A percentile compares a stretch with the other conserved stretches of the same genome.
Conservation (phyloP, 345 rosid genomes). For the Luvunga scandens region DNA sequence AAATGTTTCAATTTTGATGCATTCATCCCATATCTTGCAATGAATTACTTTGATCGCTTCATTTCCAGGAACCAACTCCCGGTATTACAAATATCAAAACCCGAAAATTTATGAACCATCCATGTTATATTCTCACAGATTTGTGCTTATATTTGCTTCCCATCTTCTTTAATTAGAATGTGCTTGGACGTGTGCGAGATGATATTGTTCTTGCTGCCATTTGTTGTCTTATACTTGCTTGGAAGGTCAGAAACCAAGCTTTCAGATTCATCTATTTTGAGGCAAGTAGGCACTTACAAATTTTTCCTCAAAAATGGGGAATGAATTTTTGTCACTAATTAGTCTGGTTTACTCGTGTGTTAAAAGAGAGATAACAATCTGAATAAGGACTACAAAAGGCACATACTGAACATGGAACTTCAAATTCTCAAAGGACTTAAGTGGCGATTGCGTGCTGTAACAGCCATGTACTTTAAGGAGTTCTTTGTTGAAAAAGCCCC, state of each 20-base stretch:
- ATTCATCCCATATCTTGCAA: slow-evolving; percentile 7
- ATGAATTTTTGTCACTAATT: not conserved
- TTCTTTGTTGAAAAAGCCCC: not conserved
- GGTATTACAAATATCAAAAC: not conserved
- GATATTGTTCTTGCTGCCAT: not conserved
- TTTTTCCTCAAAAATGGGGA: no score
- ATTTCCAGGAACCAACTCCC: slow-evolving; percentile 5
- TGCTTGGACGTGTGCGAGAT: not conserved
- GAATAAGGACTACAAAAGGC: not conserved
- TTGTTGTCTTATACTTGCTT: not conserved
- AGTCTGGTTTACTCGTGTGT: not conserved
- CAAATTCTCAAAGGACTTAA: not conserved
- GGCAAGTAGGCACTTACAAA: not conserved
- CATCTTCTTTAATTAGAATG: not conserved
- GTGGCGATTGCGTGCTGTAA: not conserved
- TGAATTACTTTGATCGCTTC: slow-evolving; percentile 7
- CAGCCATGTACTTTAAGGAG: not conserved
- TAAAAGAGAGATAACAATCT: not conserved
- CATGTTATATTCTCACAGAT: not conserved
- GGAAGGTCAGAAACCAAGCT: not conserved
- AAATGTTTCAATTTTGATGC: not conserved
- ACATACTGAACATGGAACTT: not conserved
- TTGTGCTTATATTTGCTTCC: no score
- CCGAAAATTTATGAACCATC: not conserved
- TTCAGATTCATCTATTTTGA: not conserved